A percentile compares a stretch with the other conserved stretches of the same genome.
These are phyloP conservation scores for Silene latifolia DNA, from an alignment of 148 eudicot genomes.

Conservation along the genomic window DNA sequence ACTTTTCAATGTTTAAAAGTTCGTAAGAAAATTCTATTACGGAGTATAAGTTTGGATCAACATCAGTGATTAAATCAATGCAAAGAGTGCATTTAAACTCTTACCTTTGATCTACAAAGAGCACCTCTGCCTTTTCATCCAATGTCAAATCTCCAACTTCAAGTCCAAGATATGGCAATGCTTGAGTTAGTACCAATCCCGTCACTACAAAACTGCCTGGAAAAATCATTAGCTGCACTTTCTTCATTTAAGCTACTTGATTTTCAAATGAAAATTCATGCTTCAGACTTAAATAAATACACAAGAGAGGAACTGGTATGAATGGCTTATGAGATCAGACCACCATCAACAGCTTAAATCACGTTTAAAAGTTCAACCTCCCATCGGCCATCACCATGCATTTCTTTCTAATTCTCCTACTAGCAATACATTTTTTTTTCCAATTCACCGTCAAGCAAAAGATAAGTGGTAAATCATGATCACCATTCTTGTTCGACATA, in stretches of 20 bases:
- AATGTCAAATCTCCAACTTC: slow-evolving; percentile 51
- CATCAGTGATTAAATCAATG: not conserved
- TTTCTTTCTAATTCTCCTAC: not conserved
- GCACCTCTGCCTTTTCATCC: slow-evolving; percentile 88
- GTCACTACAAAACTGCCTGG: slow-evolving; percentile 97
- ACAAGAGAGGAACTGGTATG: not conserved
- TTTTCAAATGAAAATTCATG: not conserved
- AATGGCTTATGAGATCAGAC: not conserved
- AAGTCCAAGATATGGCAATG: slow-evolving; percentile 67
- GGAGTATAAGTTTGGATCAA: not conserved
- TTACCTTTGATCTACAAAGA: slow-evolving; percentile 77
- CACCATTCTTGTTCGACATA: not conserved
- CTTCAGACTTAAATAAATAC: not conserved
- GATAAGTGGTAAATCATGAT: not conserved
- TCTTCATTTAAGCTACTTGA: not conserved
- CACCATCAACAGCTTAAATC: not conserved
- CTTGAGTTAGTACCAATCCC: slow-evolving; percentile 75
- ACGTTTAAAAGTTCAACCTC: not conserved
- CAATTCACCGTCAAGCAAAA: not conserved
- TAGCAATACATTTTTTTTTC: not conserved
- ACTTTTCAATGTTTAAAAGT: not conserved
- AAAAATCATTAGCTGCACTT: slow-evolving; percentile 40
- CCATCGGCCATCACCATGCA: too few species aligned
- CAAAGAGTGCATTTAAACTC: not conserved
- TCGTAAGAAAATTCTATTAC: too few species aligned